Percentiles rank a stretch among this genome's conserved stretches.
phyloP scores from a whole-genome alignment of 352 stramenopile genomes.

The Elongisporangium prolatum region DNA sequence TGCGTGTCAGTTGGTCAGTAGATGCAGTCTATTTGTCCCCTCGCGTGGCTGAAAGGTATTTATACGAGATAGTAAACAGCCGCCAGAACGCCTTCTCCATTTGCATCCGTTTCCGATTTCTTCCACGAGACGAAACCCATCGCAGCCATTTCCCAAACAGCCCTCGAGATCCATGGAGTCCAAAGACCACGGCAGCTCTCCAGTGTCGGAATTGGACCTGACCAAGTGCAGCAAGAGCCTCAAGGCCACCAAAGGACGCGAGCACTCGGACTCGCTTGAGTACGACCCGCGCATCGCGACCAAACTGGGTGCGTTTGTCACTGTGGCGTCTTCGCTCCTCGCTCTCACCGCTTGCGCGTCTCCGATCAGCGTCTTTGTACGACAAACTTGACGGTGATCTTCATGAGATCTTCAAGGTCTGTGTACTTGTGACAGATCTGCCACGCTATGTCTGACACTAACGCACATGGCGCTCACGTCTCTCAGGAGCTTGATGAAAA shows the following conservation, averaged over 20 bases:
- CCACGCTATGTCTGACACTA: not conserved
- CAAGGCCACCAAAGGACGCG: conserved; percentile 54
- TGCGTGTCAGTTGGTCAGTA: not conserved
- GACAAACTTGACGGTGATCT: conserved; percentile 63
- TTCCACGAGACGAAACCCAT: not conserved
- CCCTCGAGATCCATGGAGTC: conserved; percentile 40
- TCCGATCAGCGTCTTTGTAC: conserved; percentile 36
- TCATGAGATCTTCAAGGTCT: conserved; percentile 58
- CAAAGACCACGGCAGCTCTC: conserved; percentile 24
- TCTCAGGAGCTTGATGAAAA: conserved; percentile 65
- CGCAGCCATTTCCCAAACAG: not conserved
- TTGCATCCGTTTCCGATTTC: not conserved
- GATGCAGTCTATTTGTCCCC: not conserved
- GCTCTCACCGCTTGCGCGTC: not conserved
- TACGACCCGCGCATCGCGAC: conserved; percentile 53
- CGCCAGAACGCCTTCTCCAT: conserved; percentile 1
- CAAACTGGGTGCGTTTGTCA: conserved; percentile 28
- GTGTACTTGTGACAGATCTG: not conserved
- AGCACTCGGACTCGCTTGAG: conserved; percentile 70
- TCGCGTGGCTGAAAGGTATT: not conserved
- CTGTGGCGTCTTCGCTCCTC: too few relatives aligned
- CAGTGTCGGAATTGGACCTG: conserved; percentile 52
- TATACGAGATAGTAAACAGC: not conserved
- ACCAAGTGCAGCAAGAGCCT: conserved; percentile 57
- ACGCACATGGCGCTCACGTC: not conserved